Percentiles rank a stretch among this genome's conserved stretches.
phyloP scores from a whole-genome alignment of 75 land plant genomes.

The Sequoiadendron giganteum region DNA sequence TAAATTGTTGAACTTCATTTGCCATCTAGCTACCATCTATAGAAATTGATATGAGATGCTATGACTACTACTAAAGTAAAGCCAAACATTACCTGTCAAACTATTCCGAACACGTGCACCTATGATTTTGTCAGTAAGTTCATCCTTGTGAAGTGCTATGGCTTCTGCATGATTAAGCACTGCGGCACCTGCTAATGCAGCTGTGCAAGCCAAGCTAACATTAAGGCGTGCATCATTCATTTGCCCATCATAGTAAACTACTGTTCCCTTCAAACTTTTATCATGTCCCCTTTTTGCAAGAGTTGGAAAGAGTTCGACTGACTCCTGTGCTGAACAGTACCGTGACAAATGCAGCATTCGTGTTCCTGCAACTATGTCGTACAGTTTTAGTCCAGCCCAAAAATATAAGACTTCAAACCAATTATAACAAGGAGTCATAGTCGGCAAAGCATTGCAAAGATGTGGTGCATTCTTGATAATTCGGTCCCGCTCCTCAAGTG shows the following conservation, averaged over 20 bases:
- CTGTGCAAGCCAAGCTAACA: conserved; percentile 92
- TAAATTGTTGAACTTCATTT: neutral
- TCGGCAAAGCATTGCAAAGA: conserved; percentile 86
- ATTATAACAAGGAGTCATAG: conserved; percentile 98
- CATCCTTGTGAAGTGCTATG: conserved; percentile 70
- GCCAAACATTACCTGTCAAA: conserved; percentile 52
- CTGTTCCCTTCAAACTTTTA: conserved; percentile 82
- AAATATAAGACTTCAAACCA: conserved; percentile 96
- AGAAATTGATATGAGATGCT: neutral
- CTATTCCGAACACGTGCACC: conserved; percentile 83
- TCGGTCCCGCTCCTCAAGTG: conserved; percentile 91
- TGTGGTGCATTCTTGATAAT: conserved; percentile 97
- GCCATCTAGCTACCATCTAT: neutral
- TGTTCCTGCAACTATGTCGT: conserved; percentile 90
- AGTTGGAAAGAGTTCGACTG: conserved; percentile 87
- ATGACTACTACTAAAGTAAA: neutral
- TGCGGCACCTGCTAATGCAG: conserved; percentile 91
- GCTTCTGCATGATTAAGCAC: conserved; percentile 97
- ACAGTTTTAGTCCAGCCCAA: conserved; percentile 90
- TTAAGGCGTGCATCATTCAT: conserved; percentile 96
- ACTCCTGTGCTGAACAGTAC: conserved; percentile 81
- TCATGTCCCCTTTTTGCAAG: conserved; percentile 66
- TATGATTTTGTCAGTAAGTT: conserved; percentile 43
- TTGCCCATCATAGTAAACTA: conserved; percentile 98
- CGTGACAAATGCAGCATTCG: conserved; percentile 86